phyloP scores from a whole-genome alignment of 2,329 filamentous ascomycete genomes.

The Diaporthe vaccinii region DNA sequence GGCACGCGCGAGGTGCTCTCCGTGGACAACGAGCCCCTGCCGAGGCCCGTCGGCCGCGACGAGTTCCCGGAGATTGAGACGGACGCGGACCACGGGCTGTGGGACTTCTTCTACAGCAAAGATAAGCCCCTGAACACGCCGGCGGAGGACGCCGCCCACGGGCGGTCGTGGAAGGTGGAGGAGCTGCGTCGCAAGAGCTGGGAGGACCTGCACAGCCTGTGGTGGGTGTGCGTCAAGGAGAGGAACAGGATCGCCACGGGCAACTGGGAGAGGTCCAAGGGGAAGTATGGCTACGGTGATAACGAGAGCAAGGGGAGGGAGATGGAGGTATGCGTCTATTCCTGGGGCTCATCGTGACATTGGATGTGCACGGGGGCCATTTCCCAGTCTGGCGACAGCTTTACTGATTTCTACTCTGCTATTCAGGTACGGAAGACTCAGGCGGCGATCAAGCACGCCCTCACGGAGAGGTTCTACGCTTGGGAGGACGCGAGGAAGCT shows the following conservation, averaged over 20 bases:
- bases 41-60: slow-evolving; percentile 70
- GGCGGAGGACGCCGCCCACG: slow-evolving; percentile 78
- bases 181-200: slow-evolving; percentile 92
- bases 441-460: slow-evolving; percentile 83
- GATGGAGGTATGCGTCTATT: slow-evolving; percentile 68
- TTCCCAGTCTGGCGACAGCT: background rate
- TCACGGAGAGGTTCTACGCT: slow-evolving; percentile 90
- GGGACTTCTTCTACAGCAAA: slow-evolving; percentile 87
- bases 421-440: slow-evolving; percentile 81
- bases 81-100: slow-evolving; percentile 87
- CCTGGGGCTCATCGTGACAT: background rate
- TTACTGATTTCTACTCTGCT: slow-evolving; percentile 35
- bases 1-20: slow-evolving; percentile 82
- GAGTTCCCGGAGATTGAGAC: slow-evolving; percentile 70
- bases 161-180: slow-evolving; percentile 85
- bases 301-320: slow-evolving; percentile 76
- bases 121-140: slow-evolving; percentile 79
- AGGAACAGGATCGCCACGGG: slow-evolving; percentile 90
- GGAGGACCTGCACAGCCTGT: slow-evolving; percentile 92
- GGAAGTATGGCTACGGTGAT: slow-evolving; percentile 81
- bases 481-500: slow-evolving; percentile 83
- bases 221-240: slow-evolving; percentile 96
- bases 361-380: background rate
- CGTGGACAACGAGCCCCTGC: slow-evolving; percentile 79
- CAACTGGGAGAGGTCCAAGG: slow-evolving; percentile 74